Evolutionary conservation across 2,329 filamentous ascomycete species (phyloP), one percentile per base, ranked within the genome.

Genomic region (Trichophyton verrucosum): DNA sequence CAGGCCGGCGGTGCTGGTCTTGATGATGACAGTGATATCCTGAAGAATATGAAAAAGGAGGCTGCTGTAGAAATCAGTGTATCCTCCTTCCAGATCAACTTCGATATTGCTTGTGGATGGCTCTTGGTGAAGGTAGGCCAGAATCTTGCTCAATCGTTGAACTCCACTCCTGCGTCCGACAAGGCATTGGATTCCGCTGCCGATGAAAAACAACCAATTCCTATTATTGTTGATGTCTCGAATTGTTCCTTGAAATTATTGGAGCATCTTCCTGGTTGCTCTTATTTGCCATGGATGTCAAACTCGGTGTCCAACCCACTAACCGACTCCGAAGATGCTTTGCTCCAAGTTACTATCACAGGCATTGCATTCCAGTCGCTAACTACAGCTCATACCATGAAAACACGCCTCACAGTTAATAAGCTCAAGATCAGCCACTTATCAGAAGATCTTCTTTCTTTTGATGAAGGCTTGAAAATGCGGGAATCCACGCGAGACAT

Each of bases 371-470:
- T 68, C 33, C 64, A 68, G 15, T 64, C 70, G 13, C 66, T 65
- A n/a, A 49, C 63, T 2, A 60, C 61, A 38, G 64, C 64, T 6
- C 65, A 64, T 13, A 65, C 47, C 8, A 69, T 66, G 15, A 71
- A 68, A 27, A 58, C 73, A 4, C 66, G 67, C 17, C 61, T 75
- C 9, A 64, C 68, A 56, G 58, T 75, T 7, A 72, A 74, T 2
- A 78, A 76, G 57, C 77, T 82, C 59, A 66, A 69, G 0, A 70
- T 83, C 47, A 76, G 77, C 2, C 78, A 78, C 63, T 71, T 77
- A 4, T 76, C 77, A 17, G 74, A 80, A 27, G 71, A 78, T 38
- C 73, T 84, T 7, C 68, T 84, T 27, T 78, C 76, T 2, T 83
- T 84, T 64, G 75, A 80, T 58, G 74, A 78, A 53, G 69, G 68